These are phyloP conservation scores for Castanea sativa DNA, from an alignment of 306 rosid species.

Conservation along the genomic window DNA sequence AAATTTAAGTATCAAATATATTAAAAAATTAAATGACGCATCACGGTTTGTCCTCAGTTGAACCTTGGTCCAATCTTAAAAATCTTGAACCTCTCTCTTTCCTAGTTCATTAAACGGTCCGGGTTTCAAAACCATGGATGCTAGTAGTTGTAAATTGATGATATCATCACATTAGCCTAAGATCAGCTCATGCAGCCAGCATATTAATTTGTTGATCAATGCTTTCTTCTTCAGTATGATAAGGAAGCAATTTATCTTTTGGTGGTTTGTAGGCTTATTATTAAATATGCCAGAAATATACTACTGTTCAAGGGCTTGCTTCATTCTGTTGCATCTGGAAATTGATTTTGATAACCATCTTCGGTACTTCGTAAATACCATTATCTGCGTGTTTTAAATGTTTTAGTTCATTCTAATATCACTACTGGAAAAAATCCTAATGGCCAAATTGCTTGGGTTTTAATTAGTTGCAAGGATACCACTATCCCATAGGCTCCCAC, in stretches of 20 bases:
- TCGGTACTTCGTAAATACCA: not conserved
- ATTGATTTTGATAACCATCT: not conserved
- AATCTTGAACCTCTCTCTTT: too few relatives aligned
- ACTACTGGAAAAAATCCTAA: not conserved
- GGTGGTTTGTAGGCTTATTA: not conserved
- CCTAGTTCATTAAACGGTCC: too few relatives aligned
- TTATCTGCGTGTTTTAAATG: not conserved
- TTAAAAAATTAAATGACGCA: too few relatives aligned
- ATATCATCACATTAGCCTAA: not conserved
- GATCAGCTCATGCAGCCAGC: not conserved
- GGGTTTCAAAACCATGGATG: too few relatives aligned
- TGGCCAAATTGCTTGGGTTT: not conserved
- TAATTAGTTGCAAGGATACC: not conserved
- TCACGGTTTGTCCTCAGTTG: too few relatives aligned
- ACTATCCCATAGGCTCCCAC: not conserved
- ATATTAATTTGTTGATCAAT: not conserved
- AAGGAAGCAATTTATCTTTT: not conserved
- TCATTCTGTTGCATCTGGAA: not conserved
- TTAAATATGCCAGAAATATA: not conserved
- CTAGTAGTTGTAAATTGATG: not conserved
- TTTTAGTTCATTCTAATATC: not conserved
- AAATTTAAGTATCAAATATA: too few relatives aligned
- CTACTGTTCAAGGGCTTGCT: not conserved
- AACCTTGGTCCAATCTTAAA: too few relatives aligned
- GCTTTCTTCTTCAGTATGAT: not conserved